Evolutionary conservation across 306 rosid species (phyloP).

Genomic region (Arachis hypogaea): DNA sequence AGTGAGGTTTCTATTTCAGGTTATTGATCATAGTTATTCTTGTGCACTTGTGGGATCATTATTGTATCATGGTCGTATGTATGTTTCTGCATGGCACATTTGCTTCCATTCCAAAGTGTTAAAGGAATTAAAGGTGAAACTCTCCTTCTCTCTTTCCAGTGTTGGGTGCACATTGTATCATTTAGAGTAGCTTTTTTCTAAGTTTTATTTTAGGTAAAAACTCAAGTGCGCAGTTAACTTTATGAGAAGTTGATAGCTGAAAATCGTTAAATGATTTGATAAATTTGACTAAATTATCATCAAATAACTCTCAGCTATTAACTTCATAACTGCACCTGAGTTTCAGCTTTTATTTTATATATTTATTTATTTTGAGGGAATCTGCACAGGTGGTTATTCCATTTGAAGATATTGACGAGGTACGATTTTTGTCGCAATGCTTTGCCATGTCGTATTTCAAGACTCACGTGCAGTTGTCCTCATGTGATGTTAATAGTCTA

Average conservation of each 20-base stretch:
- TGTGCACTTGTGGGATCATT: constrained; percentile 99
- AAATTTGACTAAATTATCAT: too few species aligned
- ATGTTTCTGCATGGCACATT: constrained; percentile 89
- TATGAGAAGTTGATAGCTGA: too few species aligned
- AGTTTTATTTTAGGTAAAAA: too few species aligned
- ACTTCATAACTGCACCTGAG: too few species aligned
- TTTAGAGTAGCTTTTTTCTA: too few species aligned
- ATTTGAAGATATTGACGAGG: constrained; percentile 93
- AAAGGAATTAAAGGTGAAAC: constrained; percentile 94
- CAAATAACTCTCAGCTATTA: too few species aligned
- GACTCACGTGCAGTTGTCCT: too few species aligned
- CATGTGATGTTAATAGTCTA: too few species aligned
- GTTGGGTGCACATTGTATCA: constrained; percentile 19
- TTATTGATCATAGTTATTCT: constrained; percentile 89
- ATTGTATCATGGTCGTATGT: constrained; percentile 98
- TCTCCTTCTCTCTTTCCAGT: constrained; percentile 20
- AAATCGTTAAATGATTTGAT: too few species aligned
- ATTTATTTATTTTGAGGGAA: too few species aligned
- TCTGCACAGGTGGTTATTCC: constrained; percentile 76
- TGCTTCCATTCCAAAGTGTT: constrained; percentile 98
- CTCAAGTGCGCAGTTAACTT: too few species aligned
- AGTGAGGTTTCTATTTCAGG: constrained; percentile 59
- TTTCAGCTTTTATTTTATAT: constrained; percentile 1
- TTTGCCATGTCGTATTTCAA: too few species aligned
- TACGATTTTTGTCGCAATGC: constrained; percentile 33